Conservation (phyloP, 768 basidiomycete species). For the Hortiboletus flavorubellus region DNA sequence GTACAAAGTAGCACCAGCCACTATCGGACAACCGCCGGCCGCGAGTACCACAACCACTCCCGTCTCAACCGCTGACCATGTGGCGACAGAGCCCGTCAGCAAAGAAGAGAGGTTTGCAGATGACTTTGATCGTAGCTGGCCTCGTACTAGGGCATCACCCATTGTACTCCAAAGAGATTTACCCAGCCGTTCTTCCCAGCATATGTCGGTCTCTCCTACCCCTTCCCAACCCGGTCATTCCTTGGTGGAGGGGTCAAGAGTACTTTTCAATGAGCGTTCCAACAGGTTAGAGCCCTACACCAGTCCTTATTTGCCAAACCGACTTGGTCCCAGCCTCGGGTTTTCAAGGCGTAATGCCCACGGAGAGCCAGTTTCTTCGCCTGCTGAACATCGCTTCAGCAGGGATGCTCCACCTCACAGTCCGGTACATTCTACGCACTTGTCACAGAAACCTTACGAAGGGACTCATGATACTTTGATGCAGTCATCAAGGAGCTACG, state of each 20-base stretch:
- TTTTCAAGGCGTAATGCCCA: conserved; percentile 41
- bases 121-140: conserved; percentile 96
- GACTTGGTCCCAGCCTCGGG: conserved; percentile 36
- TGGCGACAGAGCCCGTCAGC: conserved; percentile 46
- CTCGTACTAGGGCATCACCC: conserved; percentile 59
- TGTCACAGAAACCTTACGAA: conserved; percentile 54
- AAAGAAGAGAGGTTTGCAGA: conserved; percentile 90
- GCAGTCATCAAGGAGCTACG: conserved; percentile 19
- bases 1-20: conserved; percentile 70
- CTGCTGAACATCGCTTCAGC: conserved; percentile 42
- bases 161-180: conserved; percentile 41
- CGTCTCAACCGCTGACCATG: conserved; percentile 20
- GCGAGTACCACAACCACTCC: conserved; percentile 12
- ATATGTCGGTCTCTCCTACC: conserved; percentile 33
- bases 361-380: conserved; percentile 38
- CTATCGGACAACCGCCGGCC: conserved; percentile 30
- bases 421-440: conserved; percentile 43
- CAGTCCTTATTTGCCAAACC: conserved; percentile 43
- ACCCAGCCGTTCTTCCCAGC: conserved; percentile 30
- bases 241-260: conserved; percentile 59
- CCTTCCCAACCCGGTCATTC: conserved; percentile 42
- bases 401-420: conserved; percentile 47
- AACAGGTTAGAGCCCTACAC: conserved; percentile 86
- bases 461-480: conserved; percentile 12
- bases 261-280: conserved; percentile 93